A percentile compares a stretch with the other conserved stretches of the same genome.
phyloP scores from a whole-genome alignment of 495 filamentous ascomycete species.

The Thozetella sp. region DNA sequence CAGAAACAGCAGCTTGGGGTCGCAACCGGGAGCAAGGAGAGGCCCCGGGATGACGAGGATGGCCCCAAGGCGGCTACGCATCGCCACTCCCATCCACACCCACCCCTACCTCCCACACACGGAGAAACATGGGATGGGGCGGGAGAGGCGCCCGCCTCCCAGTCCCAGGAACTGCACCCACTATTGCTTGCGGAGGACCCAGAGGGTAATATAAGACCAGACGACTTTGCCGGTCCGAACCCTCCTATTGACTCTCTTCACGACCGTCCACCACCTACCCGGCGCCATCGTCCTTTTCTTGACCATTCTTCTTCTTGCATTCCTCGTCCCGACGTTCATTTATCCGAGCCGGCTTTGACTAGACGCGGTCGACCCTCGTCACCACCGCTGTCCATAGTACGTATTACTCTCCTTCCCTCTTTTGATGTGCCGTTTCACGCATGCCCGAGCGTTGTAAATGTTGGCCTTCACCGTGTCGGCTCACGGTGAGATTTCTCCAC shows the following conservation, averaged over 20 bases:
- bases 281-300: constrained; percentile 9
- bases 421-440: not conserved
- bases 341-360: constrained; percentile 11
- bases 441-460: not conserved
- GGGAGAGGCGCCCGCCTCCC: constrained; percentile 12
- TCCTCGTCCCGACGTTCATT: constrained; percentile 14
- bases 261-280: constrained; percentile 7
- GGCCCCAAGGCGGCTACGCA: constrained; percentile 22
- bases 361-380: constrained; percentile 7
- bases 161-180: not conserved
- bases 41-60: constrained; percentile 9
- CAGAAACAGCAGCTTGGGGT: not conserved
- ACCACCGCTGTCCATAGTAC: not conserved
- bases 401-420: not conserved
- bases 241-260: not conserved
- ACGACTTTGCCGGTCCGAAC: constrained; percentile 8
- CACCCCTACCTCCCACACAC: constrained; percentile 10
- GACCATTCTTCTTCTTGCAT: constrained; percentile 14
- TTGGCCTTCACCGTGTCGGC: no score
- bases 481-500: no score
- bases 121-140: constrained; percentile 16
- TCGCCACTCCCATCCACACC: constrained; percentile 19
- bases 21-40: constrained; percentile 1
- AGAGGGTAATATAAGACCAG: constrained; percentile 23
- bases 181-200: constrained; percentile 5